A percentile compares a stretch with the other conserved stretches of the same genome.
phyloP scores from a whole-genome alignment of 1,139 yeast genomes.

The Wickerhamomyces sp. region DNA sequence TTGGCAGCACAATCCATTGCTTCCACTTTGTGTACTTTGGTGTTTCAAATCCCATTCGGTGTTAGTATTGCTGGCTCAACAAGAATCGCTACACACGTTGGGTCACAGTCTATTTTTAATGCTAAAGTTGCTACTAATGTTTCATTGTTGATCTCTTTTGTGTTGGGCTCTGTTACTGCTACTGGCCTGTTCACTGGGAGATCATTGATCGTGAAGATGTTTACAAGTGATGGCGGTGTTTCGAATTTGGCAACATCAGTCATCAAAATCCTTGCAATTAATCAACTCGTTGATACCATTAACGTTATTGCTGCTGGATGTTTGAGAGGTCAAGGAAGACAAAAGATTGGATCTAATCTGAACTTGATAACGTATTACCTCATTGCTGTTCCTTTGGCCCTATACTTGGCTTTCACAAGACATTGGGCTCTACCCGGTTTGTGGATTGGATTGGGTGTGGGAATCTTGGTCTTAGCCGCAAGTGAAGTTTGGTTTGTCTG shows the following conservation, averaged over 20 bases:
- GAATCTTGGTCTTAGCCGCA: constrained; percentile 43
- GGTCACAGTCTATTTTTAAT: constrained; percentile 25
- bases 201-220: constrained; percentile 24
- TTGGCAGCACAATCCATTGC: constrained; percentile 40
- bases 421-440: constrained; percentile 54
- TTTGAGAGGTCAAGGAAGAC: constrained; percentile 65
- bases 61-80: constrained; percentile 37
- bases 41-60: constrained; percentile 38
- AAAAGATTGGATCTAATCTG: constrained; percentile 56
- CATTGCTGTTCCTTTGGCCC: constrained; percentile 56
- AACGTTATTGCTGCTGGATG: constrained; percentile 58
- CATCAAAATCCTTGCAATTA: constrained; percentile 48
- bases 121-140: constrained; percentile 29
- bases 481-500: constrained; percentile 42
- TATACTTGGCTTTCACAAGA: constrained; percentile 44
- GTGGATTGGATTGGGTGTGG: constrained; percentile 63
- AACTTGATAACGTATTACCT: constrained; percentile 53
- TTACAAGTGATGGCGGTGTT: constrained; percentile 31
- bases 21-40: constrained; percentile 34
- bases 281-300: constrained; percentile 51
- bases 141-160: constrained; percentile 24
- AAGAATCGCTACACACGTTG: constrained; percentile 35
- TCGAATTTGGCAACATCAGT: constrained; percentile 43
- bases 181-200: constrained; percentile 25
- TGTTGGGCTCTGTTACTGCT: constrained; percentile 29